These are phyloP conservation scores for Phytophthora cajani DNA, from an alignment of 352 stramenopile species.

Conservation along the genomic window DNA sequence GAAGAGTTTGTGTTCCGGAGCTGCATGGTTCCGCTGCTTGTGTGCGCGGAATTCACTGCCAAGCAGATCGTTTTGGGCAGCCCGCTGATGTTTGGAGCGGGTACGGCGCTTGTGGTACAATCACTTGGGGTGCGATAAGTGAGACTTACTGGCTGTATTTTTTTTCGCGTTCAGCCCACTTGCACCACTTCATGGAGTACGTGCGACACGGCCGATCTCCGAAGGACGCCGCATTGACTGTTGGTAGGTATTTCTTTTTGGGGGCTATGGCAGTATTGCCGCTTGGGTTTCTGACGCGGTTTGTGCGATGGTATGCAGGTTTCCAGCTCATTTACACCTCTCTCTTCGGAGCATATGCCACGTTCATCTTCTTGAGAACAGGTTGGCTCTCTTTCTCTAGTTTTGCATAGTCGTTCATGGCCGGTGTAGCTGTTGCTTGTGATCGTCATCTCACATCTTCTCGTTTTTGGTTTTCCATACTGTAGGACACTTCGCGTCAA, in stretches of 20 bases:
- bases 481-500: conserved; percentile 85
- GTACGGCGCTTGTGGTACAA: conserved; percentile 47
- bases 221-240: conserved; percentile 79
- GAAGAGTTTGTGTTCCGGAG: conserved; percentile 97
- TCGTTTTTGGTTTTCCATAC: conserved; percentile 3
- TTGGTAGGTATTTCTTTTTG: conserved; percentile 42
- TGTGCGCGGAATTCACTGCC: conserved; percentile 79
- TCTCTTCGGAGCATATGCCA: conserved; percentile 95
- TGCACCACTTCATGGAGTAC: conserved; percentile 90
- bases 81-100: conserved; percentile 95
- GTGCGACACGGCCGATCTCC: conserved; percentile 70
- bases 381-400: conserved; percentile 35
- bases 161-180: conserved; percentile 60
- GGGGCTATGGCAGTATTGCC: background rate
- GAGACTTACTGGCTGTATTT: background rate
- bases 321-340: conserved; percentile 97
- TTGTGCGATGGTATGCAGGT: conserved; percentile 37
- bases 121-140: background rate
- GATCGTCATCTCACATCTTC: background rate
- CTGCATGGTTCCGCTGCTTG: conserved; percentile 92
- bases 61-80: conserved; percentile 88
- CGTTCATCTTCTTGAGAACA: conserved; percentile 93
- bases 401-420: background rate
- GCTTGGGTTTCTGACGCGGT: conserved; percentile 4
- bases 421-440: background rate